Conservation (phyloP, 2,329 filamentous ascomycete genomes). For the Apiospora phragmitis region DNA sequence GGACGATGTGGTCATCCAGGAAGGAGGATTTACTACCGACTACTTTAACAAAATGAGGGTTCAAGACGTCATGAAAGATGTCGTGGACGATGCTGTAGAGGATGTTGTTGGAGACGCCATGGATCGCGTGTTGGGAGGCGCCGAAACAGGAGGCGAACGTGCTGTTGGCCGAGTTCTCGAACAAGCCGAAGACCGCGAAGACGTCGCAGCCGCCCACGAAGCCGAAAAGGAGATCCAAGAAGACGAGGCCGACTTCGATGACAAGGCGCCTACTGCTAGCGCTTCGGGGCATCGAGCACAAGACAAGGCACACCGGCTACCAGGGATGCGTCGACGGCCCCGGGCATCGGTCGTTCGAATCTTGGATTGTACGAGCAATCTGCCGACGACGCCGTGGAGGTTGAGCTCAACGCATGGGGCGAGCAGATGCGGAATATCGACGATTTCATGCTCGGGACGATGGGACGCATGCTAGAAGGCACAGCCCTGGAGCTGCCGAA, state of each 20-base stretch:
- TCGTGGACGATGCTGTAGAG: constrained; percentile 51
- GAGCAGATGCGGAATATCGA: constrained; percentile 64
- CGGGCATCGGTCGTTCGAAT: constrained; percentile 33
- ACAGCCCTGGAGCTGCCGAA: constrained; percentile 63
- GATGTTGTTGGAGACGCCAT: constrained; percentile 64
- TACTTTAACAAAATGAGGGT: constrained; percentile 81
- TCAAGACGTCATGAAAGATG: constrained; percentile 65
- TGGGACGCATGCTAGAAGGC: constrained; percentile 62
- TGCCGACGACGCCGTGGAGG: constrained; percentile 39
- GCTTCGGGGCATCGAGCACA: constrained; percentile 51
- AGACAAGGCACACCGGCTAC: constrained; percentile 50
- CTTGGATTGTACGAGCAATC: constrained; percentile 40
- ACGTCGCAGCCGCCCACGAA: constrained; percentile 81
- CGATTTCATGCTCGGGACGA: constrained; percentile 71
- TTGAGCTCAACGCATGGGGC: constrained; percentile 62
- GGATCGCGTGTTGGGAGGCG: constrained; percentile 76
- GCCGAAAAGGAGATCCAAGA: constrained; percentile 88
- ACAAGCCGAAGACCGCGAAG: constrained; percentile 88
- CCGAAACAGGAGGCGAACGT: constrained; percentile 60
- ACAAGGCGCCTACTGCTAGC: constrained; percentile 50
- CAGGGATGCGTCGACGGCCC: constrained; percentile 37
- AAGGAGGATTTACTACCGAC: constrained; percentile 96
- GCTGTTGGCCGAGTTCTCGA: constrained; percentile 74
- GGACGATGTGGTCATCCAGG: constrained; percentile 97
- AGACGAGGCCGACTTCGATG: constrained; percentile 82